phyloP scores from a whole-genome alignment of 2,329 filamentous ascomycete genomes.

The Colletotrichum godetiae region DNA sequence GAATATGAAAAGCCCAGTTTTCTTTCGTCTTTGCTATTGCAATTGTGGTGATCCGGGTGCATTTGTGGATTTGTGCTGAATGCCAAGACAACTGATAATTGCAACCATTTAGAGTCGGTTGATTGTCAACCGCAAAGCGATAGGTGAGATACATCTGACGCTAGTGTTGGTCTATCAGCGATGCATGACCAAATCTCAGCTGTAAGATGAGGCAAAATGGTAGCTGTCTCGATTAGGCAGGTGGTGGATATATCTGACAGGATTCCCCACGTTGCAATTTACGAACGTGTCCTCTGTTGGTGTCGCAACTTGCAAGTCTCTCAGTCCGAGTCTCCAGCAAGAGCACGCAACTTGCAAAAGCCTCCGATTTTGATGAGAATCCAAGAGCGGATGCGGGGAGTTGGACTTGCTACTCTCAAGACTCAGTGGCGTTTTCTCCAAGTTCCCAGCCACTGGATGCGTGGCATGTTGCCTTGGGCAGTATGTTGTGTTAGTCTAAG shows the following conservation, averaged over 20 bases:
- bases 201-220: constrained; percentile 13
- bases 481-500: neutral
- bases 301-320: neutral
- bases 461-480: neutral
- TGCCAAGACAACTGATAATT: neutral
- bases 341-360: neutral
- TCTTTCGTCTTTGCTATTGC: neutral
- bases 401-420: neutral
- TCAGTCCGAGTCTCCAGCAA: neutral
- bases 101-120: neutral
- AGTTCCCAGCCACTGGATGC: neutral
- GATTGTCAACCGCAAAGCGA: neutral
- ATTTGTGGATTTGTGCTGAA: neutral
- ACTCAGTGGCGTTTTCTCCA: neutral
- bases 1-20: constrained; percentile 3
- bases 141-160: neutral
- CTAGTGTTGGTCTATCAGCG: neutral
- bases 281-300: constrained; percentile 31
- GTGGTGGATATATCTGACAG: constrained; percentile 19
- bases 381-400: neutral
- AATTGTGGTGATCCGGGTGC: neutral
- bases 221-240: constrained; percentile 31
- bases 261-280: constrained; percentile 23
- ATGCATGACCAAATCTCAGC: constrained; percentile 20
- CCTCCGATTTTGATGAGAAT: neutral